Evolutionary conservation across 495 filamentous ascomycete genomes (phyloP), one percentile per base, ranked within the genome.

Genomic region (Podospora comata): DNA sequence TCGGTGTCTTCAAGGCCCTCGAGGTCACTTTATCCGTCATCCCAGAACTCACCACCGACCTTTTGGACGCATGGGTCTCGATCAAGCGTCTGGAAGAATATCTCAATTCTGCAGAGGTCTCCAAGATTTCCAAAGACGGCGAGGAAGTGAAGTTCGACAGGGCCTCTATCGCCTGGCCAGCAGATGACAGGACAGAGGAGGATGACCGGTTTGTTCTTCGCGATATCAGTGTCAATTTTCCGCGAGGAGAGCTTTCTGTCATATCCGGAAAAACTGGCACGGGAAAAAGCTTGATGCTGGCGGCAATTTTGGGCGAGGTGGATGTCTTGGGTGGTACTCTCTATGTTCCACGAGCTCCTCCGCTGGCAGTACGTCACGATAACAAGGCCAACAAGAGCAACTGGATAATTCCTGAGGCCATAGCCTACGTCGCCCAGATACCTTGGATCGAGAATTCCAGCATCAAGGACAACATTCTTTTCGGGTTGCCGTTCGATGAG

Each of bases 381-480:
- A 62, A 74, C 63, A 84, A 83, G 70, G 90, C 89, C 0, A 89
- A 85, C 32, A 84, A 76, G 59, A 84, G 81, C 56, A 87, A 92
- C 64, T 93, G 91, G 91, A 87, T 91, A 62, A 82, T 92, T 23
- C 86, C 89, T 18, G 82, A 82, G 1, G 82, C 86, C 0, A 86
- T 92, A 60, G 91, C 91, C 0, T 95, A 89, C 74, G 91, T 95
- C 30, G 87, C 90, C 5, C 92, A 95, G 75, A 91, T 89, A 19
- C 91, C 91, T 0, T 95, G 91, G 91, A 92, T 95, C 67, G 91
- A 94, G 69, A 94, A 94, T 70, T 90, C 90, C 0, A 90, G 84
- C 6, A 88, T 95, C 70, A 87, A 83, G 67, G 87, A 90, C 19
- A 92, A 92, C 66, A 90, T 95, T 60, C 73, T 91, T 0, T 90